Base-by-base conservation (phyloP, 495 filamentous ascomycete genomes). In the Penicillium angulare region DNA sequence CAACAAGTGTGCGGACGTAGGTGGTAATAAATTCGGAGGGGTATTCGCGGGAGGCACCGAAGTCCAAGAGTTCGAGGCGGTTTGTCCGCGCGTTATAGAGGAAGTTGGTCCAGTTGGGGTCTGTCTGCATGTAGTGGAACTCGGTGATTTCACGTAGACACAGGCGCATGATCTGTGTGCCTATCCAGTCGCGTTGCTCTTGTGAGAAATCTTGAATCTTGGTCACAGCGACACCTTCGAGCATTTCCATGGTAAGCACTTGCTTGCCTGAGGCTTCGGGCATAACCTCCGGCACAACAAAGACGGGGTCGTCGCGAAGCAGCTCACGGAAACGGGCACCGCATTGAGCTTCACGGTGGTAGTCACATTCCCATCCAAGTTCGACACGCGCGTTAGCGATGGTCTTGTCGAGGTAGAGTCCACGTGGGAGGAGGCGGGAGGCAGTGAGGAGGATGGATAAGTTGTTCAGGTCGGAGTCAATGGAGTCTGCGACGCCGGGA, bases 31-130 rank as follows among this genome's bases (percentile, higher is more conserved):
- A 98, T 7, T 80, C 66, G 33, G 76, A 69, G 0, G 92, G 91
- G 65, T 83, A 98, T 39, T 89, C 95, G 55, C 93, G 77, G 12
- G 87, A 89, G 23, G 93, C 93, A 52, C 93, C 93, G 63, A 98
- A 98, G 67, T 98, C 93, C 41, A 98, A 84, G 9, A 98, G 84
- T 68, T 97, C 92, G 5, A 98, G 83, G 58, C 83, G 86, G 45
- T 84, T 71, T 2, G 81, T 84, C 7, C 71, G 44, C 0, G 79
- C 68, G 64, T 98, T 96, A 76, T 88, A 97, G 22, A 97, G 75
- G 74, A 98, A 98, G 64, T 98, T 98, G n/a, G 95, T 97, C 93
- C 95, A 98, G 76, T 98, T 98, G 16, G 93, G 93, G 70, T 98
- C 93, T 21, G 93, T 97, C 71, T 98, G 93, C 93, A 98, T 98